phyloP scores from a whole-genome alignment of 768 basidiomycete genomes.

The Pleurotus salmoneostramineus region DNA sequence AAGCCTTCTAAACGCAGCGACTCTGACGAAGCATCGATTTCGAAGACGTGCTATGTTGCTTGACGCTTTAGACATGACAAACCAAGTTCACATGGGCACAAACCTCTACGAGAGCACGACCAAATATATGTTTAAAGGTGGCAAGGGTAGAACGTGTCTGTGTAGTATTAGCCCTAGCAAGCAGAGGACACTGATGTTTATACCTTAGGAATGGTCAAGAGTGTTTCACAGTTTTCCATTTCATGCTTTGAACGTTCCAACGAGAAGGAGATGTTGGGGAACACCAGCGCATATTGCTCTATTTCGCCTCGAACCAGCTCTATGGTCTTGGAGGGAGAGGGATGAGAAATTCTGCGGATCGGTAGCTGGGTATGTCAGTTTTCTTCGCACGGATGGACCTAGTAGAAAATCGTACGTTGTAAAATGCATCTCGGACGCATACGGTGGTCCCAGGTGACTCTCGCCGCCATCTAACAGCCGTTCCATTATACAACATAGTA shows the following conservation, averaged over 20 bases:
- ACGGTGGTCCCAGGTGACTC: slow-evolving; percentile 78
- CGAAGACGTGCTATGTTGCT: slow-evolving; percentile 60
- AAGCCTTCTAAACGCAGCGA: slow-evolving; percentile 71
- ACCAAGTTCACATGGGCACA: slow-evolving; percentile 12
- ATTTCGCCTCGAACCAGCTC: slow-evolving; percentile 69
- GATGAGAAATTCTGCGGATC: slow-evolving; percentile 72
- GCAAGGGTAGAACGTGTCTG: slow-evolving; percentile 64
- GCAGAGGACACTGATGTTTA: slow-evolving; percentile 9
- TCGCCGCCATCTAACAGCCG: slow-evolving; percentile 71
- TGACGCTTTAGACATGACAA: no score
- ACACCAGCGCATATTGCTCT: slow-evolving; percentile 70
- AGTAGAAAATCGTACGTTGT: slow-evolving; percentile 54
- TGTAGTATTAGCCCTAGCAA: not conserved
- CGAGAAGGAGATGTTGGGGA: slow-evolving; percentile 65
- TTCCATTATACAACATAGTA: slow-evolving; percentile 63
- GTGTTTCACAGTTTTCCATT: slow-evolving; percentile 31
- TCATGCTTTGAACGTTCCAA: slow-evolving; percentile 50
- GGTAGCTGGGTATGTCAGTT: slow-evolving; percentile 53
- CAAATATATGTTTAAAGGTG: slow-evolving; percentile 72
- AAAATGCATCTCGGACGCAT: slow-evolving; percentile 85
- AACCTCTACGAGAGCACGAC: slow-evolving; percentile 68
- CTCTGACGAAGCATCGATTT: slow-evolving; percentile 46
- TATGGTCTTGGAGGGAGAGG: slow-evolving; percentile 51
- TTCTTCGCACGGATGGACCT: not conserved
- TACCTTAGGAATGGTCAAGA: slow-evolving; percentile 69